Evolutionary conservation across 208 protist species (phyloP), one percentile per base, ranked within the genome.

Genomic region (Histomonas meleagridis): DNA sequence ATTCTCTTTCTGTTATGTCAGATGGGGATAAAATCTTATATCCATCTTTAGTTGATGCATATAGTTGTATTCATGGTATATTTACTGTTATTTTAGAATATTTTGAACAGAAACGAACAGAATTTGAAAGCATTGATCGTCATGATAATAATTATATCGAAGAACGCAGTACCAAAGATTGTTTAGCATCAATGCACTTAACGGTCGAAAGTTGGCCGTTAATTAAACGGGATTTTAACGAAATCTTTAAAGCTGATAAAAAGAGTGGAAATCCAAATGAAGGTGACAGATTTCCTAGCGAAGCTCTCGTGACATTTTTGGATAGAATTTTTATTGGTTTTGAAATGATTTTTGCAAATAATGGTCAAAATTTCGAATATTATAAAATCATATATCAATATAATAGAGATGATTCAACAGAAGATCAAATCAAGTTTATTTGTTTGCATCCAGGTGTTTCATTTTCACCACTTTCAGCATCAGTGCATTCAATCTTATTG

Each of bases 401-500:
- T 35, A n/a, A 86, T 38, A 76, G 43, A 76, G 28, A 86, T 16
- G 26, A 51, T 12, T 40, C n/a, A 38, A 55, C 32, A 38, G 55
- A 86, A 51, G 40, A 43, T 18, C 23, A 55, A 55, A 18, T 86
- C 0, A 28, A 55, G 38, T 46, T 86, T 9, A n/a, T 86, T 23
- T 86, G 76, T 55, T 51, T 86, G 76, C 26, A 28, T 32, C 76
- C 76, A 38, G 76, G n/a, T 86, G 76, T 86, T 21, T 40, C 35
- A 32, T 86, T 86, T 86, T 57, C 10, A 18, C 23, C 76, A 55
- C 51, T 86, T 86, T 12, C 46, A 55, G 9, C 23, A 32, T 26
- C 16, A 86, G 46, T 48, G 9, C 76, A 86, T 55, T 46, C 23
- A 32, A 46, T 86, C 0, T 57, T 86, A 38, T 51, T 86, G 38